Conservation (phyloP, 768 basidiomycete species). For the Hericium rajendrae region DNA sequence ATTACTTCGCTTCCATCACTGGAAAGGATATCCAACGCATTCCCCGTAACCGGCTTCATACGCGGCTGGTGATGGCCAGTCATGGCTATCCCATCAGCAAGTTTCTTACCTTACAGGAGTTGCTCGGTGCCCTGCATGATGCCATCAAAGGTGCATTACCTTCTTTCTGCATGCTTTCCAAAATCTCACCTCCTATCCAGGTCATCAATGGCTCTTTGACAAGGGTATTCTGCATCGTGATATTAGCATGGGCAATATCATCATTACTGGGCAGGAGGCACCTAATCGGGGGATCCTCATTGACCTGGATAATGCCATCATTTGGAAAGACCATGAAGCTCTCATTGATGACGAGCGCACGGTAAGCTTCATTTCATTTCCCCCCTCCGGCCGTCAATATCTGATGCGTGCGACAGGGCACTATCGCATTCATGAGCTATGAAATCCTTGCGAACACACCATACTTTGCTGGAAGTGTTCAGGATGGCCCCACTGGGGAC, state of each 20-base stretch:
- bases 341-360: background rate
- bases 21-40: background rate
- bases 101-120: background rate
- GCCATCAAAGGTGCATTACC: background rate
- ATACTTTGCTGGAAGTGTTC: background rate
- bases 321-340: background rate
- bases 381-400: background rate
- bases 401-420: background rate
- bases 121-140: background rate
- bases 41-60: background rate
- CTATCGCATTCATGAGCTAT: background rate
- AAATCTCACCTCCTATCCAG: background rate
- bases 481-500: no score
- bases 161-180: background rate
- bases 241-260: background rate
- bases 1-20: no score
- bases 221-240: slow-evolving; percentile 3
- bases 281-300: background rate
- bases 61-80: background rate
- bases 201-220: background rate
- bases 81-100: background rate
- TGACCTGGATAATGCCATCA: background rate
- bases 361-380: background rate
- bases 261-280: background rate
- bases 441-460: background rate